phyloP scores from a whole-genome alignment of 129 eudicot genomes.

The Heracleum sosnowskyi region DNA sequence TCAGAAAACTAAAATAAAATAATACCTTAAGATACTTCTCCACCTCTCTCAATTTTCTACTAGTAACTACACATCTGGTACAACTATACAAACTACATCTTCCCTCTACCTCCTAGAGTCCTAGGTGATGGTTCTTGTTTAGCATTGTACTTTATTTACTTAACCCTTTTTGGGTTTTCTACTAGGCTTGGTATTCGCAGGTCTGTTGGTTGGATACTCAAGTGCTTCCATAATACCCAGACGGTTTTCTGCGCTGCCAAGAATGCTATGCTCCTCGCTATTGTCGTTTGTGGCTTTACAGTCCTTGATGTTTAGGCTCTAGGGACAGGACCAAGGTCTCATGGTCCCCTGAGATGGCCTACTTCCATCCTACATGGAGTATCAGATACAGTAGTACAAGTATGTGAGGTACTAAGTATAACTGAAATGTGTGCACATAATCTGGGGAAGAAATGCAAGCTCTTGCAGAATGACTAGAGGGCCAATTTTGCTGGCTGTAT shows the following conservation, averaged over 20 bases:
- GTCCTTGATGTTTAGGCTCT: constrained; percentile 25
- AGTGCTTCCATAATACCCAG: constrained; percentile 12
- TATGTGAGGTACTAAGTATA: not conserved
- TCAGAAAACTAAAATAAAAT: no score
- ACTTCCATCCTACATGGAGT: constrained; percentile 64
- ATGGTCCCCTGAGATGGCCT: constrained; percentile 61
- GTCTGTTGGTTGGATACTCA: no score
- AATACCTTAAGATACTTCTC: no score
- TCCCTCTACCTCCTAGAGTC: no score
- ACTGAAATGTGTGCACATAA: constrained; percentile 27
- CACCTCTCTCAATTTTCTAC: no score
- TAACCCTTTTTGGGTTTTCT: no score
- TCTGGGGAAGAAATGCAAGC: constrained; percentile 55
- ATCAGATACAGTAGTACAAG: no score
- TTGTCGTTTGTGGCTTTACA: constrained; percentile 14
- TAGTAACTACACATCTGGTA: no score
- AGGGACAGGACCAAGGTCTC: constrained; percentile 39
- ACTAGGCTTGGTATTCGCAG: no score
- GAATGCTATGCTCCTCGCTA: constrained; percentile 7
- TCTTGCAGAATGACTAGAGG: constrained; percentile 40
- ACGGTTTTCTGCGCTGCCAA: constrained; percentile 19
- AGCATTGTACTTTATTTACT: no score
- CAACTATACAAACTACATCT: no score
- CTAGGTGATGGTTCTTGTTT: no score
- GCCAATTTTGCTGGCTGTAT: constrained; percentile 12